phyloP scores from a whole-genome alignment of 2,329 filamentous ascomycete species.

The Aspergillus udagawae region DNA sequence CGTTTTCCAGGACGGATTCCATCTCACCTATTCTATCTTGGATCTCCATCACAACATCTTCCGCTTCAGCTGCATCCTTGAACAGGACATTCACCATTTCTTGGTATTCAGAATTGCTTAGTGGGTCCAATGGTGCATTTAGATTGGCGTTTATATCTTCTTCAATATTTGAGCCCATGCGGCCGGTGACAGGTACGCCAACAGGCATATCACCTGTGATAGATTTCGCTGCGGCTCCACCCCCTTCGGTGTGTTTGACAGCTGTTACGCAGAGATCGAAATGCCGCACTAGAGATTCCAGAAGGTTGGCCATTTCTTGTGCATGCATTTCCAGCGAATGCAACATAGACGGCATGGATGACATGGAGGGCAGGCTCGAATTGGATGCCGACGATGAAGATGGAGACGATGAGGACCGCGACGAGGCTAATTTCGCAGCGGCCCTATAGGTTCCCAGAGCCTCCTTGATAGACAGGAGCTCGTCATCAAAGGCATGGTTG shows the following conservation, averaged over 20 bases:
- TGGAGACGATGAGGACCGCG: constrained; percentile 32
- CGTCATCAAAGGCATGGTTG: constrained; percentile 66
- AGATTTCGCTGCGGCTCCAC: constrained; percentile 64
- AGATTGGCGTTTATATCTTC: constrained; percentile 29
- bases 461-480: constrained; percentile 63
- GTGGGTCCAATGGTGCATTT: constrained; percentile 58
- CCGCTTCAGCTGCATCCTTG: constrained; percentile 54
- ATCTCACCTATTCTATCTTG: constrained; percentile 72
- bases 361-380: constrained; percentile 31
- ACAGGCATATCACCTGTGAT: constrained; percentile 60
- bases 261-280: constrained; percentile 93
- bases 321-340: constrained; percentile 67
- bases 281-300: constrained; percentile 77
- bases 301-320: constrained; percentile 73
- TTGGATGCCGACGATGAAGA: constrained; percentile 31
- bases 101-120: constrained; percentile 69
- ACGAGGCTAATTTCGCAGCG: constrained; percentile 37
- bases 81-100: constrained; percentile 79
- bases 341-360: constrained; percentile 53
- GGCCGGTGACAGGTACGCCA: constrained; percentile 42
- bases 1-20: constrained; percentile 63
- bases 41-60: constrained; percentile 63
- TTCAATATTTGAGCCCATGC: constrained; percentile 28
- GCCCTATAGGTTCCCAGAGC: constrained; percentile 46
- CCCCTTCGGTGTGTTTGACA: constrained; percentile 83